Evolutionary conservation across 202 grass and related monocot species (phyloP).

Genomic region (Panicum hallii): DNA sequence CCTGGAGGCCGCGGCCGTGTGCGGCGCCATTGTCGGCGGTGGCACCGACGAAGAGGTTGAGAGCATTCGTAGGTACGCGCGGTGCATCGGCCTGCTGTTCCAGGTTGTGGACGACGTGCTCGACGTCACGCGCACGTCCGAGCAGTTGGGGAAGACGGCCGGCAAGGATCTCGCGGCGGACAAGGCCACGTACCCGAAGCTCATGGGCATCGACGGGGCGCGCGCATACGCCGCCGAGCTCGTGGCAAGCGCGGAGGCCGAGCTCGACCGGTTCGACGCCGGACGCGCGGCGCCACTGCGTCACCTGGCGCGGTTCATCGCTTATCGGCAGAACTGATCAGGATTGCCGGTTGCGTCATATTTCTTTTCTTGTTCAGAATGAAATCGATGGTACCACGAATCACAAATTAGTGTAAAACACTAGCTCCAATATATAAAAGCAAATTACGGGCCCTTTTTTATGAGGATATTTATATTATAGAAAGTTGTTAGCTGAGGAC

Average conservation of each 20-base stretch:
- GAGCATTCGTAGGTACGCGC: constrained; percentile 28
- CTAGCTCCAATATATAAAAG: no score
- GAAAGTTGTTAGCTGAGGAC: no score
- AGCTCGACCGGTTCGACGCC: constrained; percentile 31
- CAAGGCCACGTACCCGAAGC: constrained; percentile 47
- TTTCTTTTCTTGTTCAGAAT: no score
- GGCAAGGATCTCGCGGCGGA: constrained; percentile 35
- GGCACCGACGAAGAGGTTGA: constrained; percentile 20
- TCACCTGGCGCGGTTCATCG: constrained; percentile 37
- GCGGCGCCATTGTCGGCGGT: constrained; percentile 41
- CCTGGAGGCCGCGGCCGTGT: constrained; percentile 50
- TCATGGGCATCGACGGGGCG: constrained; percentile 45
- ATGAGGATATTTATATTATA: no score
- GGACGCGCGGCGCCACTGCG: constrained; percentile 15
- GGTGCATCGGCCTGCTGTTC: constrained; percentile 31
- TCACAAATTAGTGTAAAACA: no score
- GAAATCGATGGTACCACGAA: no score
- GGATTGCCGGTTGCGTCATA: no score
- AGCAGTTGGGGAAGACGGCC: constrained; percentile 46
- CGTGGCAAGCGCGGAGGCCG: constrained; percentile 22
- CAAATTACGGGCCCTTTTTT: no score
- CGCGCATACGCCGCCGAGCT: constrained; percentile 32
- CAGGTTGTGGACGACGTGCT: constrained; percentile 53
- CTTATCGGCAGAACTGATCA: background rate
- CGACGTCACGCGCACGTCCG: constrained; percentile 45